Base-by-base conservation (phyloP, 2,329 filamentous ascomycete genomes). In the Pseudogymnoascus sp. region DNA sequence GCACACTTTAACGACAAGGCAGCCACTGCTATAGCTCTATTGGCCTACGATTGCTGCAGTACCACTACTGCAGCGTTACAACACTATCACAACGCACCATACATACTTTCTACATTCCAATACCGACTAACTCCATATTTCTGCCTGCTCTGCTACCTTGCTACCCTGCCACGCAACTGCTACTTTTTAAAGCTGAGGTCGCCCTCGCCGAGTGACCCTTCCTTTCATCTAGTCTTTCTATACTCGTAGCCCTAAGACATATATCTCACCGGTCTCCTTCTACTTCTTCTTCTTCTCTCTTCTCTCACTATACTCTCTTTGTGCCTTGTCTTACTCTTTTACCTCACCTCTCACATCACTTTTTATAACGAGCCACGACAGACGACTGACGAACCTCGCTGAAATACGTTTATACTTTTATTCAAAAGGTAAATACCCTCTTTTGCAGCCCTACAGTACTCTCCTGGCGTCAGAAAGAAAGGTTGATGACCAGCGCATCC, bases 161-260 rank as follows among this genome's bases (percentile, higher is more conserved):
- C 39, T 11, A 17, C 36, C 36, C n/a, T 15, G 36, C 13, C 21
- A 11, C 33, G 47, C 47, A 26, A 54, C 29, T 54, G 47, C 47
- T 54, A 33, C 29, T 54, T 54, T 47, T 54, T 54, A 54, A 33
- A n/a, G 47, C 47, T 35, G 47, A 54, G n/a, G 47, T 54, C 29
- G 47, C 47, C 29, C 29, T 10, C 44, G 13, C 47, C 47, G 47
- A 54, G 9, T 54, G 47, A 54, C 29, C 15, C 47, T 33, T 54
- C 47, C 47, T 54, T 33, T 21, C 47, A 13, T 9, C 47, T 9
- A 10, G 29, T 33, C 26, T 31, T 33, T 33, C n/a, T 13, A 26
- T 54, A 17, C 47, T 9, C 47, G 47, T 33, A 33, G 29, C 21
- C 40, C 47, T 13, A 54, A 54, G 47, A 54, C 47, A 54, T 54